Evolutionary conservation across 768 basidiomycete species (phyloP), one percentile per base, ranked within the genome.

Genomic region (Auricularia sp.): DNA sequence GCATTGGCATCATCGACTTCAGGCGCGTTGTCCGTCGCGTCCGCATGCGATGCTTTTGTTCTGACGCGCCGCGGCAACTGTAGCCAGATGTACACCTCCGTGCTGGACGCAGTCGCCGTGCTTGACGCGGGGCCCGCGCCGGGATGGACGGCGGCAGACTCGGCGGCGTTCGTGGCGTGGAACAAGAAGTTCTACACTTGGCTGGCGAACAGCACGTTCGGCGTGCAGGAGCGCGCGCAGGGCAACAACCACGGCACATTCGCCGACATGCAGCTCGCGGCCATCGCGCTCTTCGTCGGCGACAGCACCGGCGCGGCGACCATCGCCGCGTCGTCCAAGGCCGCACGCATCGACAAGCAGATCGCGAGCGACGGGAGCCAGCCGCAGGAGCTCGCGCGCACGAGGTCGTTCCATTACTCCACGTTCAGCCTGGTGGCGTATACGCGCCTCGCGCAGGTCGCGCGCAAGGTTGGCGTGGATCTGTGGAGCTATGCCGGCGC

Each of bases 1-100:
- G 56, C 56, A 59, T 59, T 29, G 56, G 56, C 24, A 24, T 59
- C 33, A 59, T 59, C 14, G 56, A 59, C 56, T 59, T 59, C 29
- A 59, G 56, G 56, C 24, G 56, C 29, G 56, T 18, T 10, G 6
- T 21, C 47, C 47, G 10, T 59, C 29, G 14, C 5, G 29, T 8
- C 21, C 24, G 56, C 56, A 34, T 24, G 13, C 1, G 13, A 10
- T 18, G 56, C 14, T 56, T 21, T 10, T n/a, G 24, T 6, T n/a
- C 56, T 59, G 33, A 59, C 56, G 6, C 8, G 18, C 13, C 24
- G 14, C 24, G 16, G n/a, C 29, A 29, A 2, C 0, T 42, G 56
- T 33, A 59, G 56, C 29, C 56, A 59, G 34, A 59, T 59, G 56
- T 59, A 59, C 56, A 59, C 56, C 0, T 33, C 56, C 56, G 56